These are phyloP conservation scores for Phaeosphaeria sp. DNA, from an alignment of 2,329 filamentous ascomycete genomes.

Conservation along the genomic window DNA sequence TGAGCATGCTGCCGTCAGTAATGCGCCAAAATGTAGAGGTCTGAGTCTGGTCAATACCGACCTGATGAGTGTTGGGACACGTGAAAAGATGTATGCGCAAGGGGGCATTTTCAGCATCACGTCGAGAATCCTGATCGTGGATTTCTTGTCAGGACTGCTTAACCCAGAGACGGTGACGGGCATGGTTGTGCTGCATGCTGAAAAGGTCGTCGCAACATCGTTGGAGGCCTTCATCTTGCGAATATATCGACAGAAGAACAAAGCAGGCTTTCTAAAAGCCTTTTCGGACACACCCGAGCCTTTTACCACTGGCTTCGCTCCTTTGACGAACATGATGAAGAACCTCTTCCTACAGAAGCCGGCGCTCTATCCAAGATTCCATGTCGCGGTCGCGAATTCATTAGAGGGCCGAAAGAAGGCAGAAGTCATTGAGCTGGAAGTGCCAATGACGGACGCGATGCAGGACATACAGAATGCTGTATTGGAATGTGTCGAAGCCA, in stretches of 20 bases:
- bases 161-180: constrained; percentile 87
- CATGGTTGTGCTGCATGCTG: constrained; percentile 85
- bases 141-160: constrained; percentile 84
- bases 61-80: constrained; percentile 80
- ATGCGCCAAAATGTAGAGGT: constrained; percentile 79
- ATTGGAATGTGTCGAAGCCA: constrained; percentile 94
- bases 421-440: constrained; percentile 95
- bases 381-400: constrained; percentile 86
- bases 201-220: constrained; percentile 83
- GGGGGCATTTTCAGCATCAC: constrained; percentile 97
- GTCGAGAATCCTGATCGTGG: constrained; percentile 91
- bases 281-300: constrained; percentile 94
- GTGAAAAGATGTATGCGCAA: constrained; percentile 89
- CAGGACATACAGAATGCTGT: constrained; percentile 91
- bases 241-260: constrained; percentile 94
- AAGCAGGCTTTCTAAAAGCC: constrained; percentile 90
- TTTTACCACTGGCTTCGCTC: constrained; percentile 86
- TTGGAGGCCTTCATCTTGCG: constrained; percentile 94
- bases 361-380: constrained; percentile 91
- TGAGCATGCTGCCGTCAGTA: constrained; percentile 92
- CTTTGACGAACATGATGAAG: constrained; percentile 86
- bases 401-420: constrained; percentile 91
- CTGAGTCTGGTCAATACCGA: constrained; percentile 95
- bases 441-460: constrained; percentile 96
- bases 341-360: constrained; percentile 90